These are phyloP conservation scores for Colletotrichum tofieldiae DNA, from an alignment of 2,329 filamentous ascomycete genomes.

Conservation along the genomic window DNA sequence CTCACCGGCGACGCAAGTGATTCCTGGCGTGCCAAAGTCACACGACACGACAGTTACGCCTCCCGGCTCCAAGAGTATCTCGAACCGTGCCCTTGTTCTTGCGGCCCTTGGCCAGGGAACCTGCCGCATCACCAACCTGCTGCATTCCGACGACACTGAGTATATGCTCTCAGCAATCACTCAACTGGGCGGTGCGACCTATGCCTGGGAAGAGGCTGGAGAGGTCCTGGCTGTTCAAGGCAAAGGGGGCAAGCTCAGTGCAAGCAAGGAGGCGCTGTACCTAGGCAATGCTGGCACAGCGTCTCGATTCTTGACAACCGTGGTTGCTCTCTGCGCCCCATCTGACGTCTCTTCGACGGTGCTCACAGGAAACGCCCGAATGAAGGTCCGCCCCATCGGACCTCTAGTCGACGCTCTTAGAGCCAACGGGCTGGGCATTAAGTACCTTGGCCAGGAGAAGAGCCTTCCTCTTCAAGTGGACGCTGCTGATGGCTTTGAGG, in stretches of 20 bases:
- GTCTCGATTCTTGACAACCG: conserved; percentile 93
- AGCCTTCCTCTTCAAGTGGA: conserved; percentile 88
- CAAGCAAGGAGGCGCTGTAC: conserved; percentile 85
- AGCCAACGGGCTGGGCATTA: conserved; percentile 87
- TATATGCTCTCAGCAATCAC: conserved; percentile 96
- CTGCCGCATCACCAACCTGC: conserved; percentile 90
- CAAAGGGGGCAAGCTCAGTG: conserved; percentile 87
- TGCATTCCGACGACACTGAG: conserved; percentile 97
- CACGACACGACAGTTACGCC: conserved; percentile 85
- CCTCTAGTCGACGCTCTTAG: conserved; percentile 92
- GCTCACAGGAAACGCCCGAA: conserved; percentile 93
- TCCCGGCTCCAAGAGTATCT: conserved; percentile 97
- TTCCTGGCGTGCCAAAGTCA: conserved; percentile 77
- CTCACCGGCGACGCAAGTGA: conserved; percentile 82
- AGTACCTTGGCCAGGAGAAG: conserved; percentile 86
- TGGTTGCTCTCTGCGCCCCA: conserved; percentile 85
- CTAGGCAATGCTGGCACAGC: conserved; percentile 97
- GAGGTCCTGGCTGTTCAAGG: conserved; percentile 91
- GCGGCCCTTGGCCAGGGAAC: conserved; percentile 90
- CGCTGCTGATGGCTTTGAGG: conserved; percentile 86
- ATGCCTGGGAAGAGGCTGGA: conserved; percentile 95
- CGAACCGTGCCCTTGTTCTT: conserved; percentile 93
- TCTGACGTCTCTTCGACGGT: conserved; percentile 78
- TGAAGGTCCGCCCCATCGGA: conserved; percentile 96
- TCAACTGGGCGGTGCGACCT: conserved; percentile 87